Evolutionary conservation across 352 stramenopile genomes (phyloP), one percentile per base, ranked within the genome.

Genomic region (Peronosclerospora sorghi): DNA sequence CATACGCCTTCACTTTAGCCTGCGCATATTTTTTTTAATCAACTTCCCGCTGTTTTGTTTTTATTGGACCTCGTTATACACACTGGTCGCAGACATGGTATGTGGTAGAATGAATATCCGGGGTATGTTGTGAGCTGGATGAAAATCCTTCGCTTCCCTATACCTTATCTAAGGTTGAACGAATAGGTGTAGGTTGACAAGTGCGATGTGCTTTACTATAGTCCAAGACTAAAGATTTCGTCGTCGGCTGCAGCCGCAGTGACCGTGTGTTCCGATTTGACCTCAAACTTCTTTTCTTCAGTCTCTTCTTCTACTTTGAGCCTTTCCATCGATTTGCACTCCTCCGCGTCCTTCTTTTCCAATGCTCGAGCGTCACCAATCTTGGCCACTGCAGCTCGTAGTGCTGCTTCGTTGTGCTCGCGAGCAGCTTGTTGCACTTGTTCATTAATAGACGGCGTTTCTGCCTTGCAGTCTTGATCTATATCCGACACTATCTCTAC

Each of bases 221-320:
- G 51, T 0, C 73, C 74, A 29, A 90, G 60, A 30, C 74, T 84
- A 45, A 90, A 90, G 38, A 90, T 87, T 56, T 87, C 78, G 39
- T 87, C 74, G 26, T 83, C 72, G 5, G 36, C 62, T 7, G 54
- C 39, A 18, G 64, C 35, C 1, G 37, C 38, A 8, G 35, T 35
- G 4, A 42, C 38, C 8, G 41, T n/a, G 18, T 36, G 24, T 12
- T 21, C 34, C 39, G 18, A 24, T 35, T 47, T 13, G 24, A 37
- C 15, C 19, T 45, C 20, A 10, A 41, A 23, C 4, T 32, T 4
- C 47, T 21, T 36, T 26, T 39, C 19, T 28, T 44, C 18, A 10
- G 17, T 29, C 24, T 18, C 24, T 30, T 32, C 28, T 2, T 35
- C 18, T 28, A 6, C 19, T 20, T 48, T 32, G 5, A 24, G 1